Evolutionary conservation across 306 rosid genomes (phyloP).

Genomic region (Trifolium pratense): DNA sequence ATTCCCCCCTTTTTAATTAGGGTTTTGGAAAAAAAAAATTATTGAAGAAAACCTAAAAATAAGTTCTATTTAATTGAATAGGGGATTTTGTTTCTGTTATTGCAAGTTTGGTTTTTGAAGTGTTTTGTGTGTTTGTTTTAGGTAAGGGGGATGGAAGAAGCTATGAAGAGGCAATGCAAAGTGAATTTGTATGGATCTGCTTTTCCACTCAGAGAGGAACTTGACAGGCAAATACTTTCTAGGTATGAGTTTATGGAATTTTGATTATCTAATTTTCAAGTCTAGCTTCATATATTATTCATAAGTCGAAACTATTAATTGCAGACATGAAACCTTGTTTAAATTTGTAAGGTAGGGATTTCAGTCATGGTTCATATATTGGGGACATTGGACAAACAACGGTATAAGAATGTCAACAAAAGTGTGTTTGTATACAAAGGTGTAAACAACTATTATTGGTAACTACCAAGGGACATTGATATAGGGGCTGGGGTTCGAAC

Average conservation of each 20-base stretch:
- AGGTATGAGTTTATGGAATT: slow-evolving; percentile 50
- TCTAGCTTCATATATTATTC: slow-evolving; percentile 1
- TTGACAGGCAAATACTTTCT: slow-evolving; percentile 85
- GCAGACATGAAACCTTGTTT: not conserved
- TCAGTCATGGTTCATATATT: not conserved
- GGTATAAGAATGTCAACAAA: too few species aligned
- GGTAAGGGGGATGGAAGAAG: slow-evolving; percentile 57
- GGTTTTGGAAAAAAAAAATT: not conserved
- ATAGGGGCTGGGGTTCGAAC: too few species aligned
- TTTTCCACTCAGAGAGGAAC: slow-evolving; percentile 79
- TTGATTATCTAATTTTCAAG: not conserved
- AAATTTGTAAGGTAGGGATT: not conserved
- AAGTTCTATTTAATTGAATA: not conserved
- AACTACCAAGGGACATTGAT: too few species aligned
- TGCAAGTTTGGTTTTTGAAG: slow-evolving; percentile 10
- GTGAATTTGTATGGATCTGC: slow-evolving; percentile 81
- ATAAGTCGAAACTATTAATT: not conserved
- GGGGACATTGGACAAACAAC: too few species aligned
- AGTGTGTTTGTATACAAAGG: too few species aligned
- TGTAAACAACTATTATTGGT: too few species aligned
- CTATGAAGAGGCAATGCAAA: slow-evolving; percentile 71
- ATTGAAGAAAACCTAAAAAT: not conserved
- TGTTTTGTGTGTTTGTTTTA: slow-evolving; percentile 15
- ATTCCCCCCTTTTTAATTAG: slow-evolving; percentile 31
- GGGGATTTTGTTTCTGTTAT: not conserved